These are phyloP conservation scores for Aspergillus vadensis DNA, from an alignment of 2,329 filamentous ascomycete genomes.

Conservation along the genomic window DNA sequence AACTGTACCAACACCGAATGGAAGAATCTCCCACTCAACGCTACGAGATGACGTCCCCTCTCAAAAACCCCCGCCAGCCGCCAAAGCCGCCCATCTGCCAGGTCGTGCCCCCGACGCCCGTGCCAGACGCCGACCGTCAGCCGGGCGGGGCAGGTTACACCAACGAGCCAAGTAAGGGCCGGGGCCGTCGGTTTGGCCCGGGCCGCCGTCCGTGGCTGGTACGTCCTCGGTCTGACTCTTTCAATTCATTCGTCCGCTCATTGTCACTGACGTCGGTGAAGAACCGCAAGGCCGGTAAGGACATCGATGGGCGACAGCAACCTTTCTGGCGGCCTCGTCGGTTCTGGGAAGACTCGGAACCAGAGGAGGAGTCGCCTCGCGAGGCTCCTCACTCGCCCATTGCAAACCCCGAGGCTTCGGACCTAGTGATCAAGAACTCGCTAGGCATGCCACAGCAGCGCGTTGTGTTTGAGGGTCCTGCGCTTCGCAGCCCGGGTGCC, in stretches of 20 bases:
- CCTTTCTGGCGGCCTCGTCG: slow-evolving; percentile 65
- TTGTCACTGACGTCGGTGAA: slow-evolving; percentile 44
- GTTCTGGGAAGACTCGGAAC: slow-evolving; percentile 62
- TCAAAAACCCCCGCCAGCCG: slow-evolving; percentile 60
- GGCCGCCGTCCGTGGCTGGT: slow-evolving; percentile 41
- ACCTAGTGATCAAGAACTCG: slow-evolving; percentile 58
- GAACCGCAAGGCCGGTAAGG: slow-evolving; percentile 46
- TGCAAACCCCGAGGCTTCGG: slow-evolving; percentile 16
- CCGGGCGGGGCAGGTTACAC: slow-evolving; percentile 22
- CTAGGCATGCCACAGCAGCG: slow-evolving; percentile 56
- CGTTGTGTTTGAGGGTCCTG: slow-evolving; percentile 46
- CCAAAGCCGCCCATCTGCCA: slow-evolving; percentile 60
- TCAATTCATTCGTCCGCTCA: slow-evolving; percentile 40
- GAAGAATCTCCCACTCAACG: slow-evolving; percentile 25
- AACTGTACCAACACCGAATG: slow-evolving; percentile 26
- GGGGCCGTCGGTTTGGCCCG: slow-evolving; percentile 38
- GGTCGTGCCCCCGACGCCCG: slow-evolving; percentile 58
- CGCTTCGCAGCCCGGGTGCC: slow-evolving; percentile 36
- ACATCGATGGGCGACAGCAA: slow-evolving; percentile 54
- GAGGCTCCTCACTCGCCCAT: not conserved
- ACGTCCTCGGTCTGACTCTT: slow-evolving; percentile 45
- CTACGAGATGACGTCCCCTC: slow-evolving; percentile 55
- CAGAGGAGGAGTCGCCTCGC: slow-evolving; percentile 38
- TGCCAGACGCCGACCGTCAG: slow-evolving; percentile 45
- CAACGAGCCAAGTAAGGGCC: slow-evolving; percentile 24